phyloP scores from a whole-genome alignment of 1,139 yeast species.

The Keqinozyma sinolaborantium region DNA sequence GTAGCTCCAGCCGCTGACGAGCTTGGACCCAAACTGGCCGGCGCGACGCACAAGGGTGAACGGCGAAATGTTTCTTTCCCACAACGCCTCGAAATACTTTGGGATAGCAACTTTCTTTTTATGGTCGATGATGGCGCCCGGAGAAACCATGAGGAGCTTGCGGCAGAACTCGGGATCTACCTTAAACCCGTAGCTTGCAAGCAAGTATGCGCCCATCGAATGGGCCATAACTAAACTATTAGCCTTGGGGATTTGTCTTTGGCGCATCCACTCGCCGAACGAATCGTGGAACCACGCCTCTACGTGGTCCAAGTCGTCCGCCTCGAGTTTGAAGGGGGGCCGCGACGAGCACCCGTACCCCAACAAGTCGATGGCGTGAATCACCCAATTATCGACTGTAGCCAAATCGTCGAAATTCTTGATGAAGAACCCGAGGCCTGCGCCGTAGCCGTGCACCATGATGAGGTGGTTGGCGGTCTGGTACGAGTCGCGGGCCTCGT shows the following conservation, averaged over 20 bases:
- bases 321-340: constrained; percentile 42
- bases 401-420: constrained; percentile 54
- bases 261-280: constrained; percentile 40
- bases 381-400: constrained; percentile 44
- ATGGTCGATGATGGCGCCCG: constrained; percentile 60
- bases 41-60: constrained; percentile 61
- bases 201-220: constrained; percentile 61
- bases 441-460: constrained; percentile 76
- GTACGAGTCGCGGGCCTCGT: constrained; percentile 21
- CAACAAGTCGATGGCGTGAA: constrained; percentile 70
- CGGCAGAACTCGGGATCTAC: constrained; percentile 40
- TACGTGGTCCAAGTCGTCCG: constrained; percentile 29
- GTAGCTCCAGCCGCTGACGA: constrained; percentile 77
- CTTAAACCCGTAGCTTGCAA: constrained; percentile 45
- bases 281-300: constrained; percentile 56
- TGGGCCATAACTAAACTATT: constrained; percentile 51
- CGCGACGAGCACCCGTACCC: constrained; percentile 77
- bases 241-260: constrained; percentile 25
- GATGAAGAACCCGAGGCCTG: constrained; percentile 68
- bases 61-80: constrained; percentile 74
- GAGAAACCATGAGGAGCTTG: constrained; percentile 51
- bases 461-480: constrained; percentile 49
- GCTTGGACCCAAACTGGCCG: constrained; percentile 63
- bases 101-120: constrained; percentile 49
- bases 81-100: constrained; percentile 56